Conservation (phyloP, 768 basidiomycete species). For the Suillus decipiens region DNA sequence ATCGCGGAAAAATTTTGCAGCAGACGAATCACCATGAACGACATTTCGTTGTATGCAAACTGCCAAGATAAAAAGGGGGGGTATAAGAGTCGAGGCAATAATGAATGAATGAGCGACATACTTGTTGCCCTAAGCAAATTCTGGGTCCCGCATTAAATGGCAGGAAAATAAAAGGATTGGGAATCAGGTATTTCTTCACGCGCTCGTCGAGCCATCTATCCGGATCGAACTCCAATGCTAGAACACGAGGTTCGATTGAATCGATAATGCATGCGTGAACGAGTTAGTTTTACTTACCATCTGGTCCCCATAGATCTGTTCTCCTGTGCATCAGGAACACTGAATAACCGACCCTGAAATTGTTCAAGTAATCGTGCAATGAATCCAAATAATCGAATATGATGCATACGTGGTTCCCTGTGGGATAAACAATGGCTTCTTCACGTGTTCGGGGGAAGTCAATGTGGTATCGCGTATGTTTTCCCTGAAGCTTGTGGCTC, state of each 20-base stretch:
- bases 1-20: too few species aligned
- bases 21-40: too few species aligned
- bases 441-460: conserved; percentile 21
- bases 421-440: conserved; percentile 34
- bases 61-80: too few species aligned
- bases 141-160: conserved; percentile 45
- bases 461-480: conserved; percentile 27
- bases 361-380: neutral
- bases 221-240: conserved; percentile 38
- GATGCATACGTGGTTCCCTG: conserved; percentile 21
- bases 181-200: conserved; percentile 33
- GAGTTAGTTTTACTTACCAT: conserved; percentile 20
- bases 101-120: conserved; percentile 16
- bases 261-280: neutral
- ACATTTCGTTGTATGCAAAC: too few species aligned
- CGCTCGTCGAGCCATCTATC: conserved; percentile 43
- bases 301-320: conserved; percentile 39
- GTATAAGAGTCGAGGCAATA: too few species aligned
- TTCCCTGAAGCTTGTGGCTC: conserved; percentile 16
- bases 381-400: neutral
- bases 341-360: conserved; percentile 27
- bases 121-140: conserved; percentile 41
- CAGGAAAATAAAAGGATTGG: conserved; percentile 44
- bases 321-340: conserved; percentile 39
- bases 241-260: neutral